Percentiles rank a stretch among this genome's conserved stretches.
phyloP scores from a whole-genome alignment of 2,329 filamentous ascomycete species.

The Ceratocystis cubensis region DNA sequence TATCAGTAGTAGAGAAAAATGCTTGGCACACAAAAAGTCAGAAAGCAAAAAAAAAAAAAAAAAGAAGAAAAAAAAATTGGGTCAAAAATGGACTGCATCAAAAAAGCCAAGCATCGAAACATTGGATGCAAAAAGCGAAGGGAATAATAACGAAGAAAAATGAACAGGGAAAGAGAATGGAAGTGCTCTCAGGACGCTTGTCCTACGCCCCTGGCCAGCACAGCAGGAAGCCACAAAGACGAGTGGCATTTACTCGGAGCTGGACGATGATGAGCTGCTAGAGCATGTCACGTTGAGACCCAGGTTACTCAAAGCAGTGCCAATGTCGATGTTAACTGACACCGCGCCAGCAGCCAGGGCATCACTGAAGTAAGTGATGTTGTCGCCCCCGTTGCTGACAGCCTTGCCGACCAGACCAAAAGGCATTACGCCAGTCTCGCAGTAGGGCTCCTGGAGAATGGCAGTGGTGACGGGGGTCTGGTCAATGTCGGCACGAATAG shows the following conservation, averaged over 20 bases:
- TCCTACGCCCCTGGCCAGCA: not conserved
- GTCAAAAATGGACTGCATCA: too few relatives aligned
- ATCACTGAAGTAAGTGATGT: slow-evolving; percentile 43
- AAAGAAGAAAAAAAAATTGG: not conserved
- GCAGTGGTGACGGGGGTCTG: slow-evolving; percentile 37
- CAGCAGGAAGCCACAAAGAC: not conserved
- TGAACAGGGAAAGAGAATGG: not conserved
- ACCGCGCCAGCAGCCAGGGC: slow-evolving; percentile 41
- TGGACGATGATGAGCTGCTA: slow-evolving; percentile 10
- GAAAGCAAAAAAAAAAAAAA: not conserved
- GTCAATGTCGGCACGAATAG: slow-evolving; percentile 42
- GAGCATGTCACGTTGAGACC: slow-evolving; percentile 24
- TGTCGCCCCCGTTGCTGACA: slow-evolving; percentile 40
- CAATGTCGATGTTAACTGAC: slow-evolving; percentile 41
- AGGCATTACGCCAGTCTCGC: slow-evolving; percentile 42
- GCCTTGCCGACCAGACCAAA: slow-evolving; percentile 42
- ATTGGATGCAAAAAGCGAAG: too few relatives aligned
- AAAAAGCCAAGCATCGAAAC: too few relatives aligned
- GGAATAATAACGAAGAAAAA: not conserved
- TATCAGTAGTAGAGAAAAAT: not conserved
- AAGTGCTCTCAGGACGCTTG: not conserved
- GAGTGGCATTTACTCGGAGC: not conserved
- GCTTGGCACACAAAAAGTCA: not conserved
- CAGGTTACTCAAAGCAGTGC: slow-evolving; percentile 31
- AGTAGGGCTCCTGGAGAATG: slow-evolving; percentile 35